phyloP scores from a whole-genome alignment of 345 rosid species.

The Brassica nigra region DNA sequence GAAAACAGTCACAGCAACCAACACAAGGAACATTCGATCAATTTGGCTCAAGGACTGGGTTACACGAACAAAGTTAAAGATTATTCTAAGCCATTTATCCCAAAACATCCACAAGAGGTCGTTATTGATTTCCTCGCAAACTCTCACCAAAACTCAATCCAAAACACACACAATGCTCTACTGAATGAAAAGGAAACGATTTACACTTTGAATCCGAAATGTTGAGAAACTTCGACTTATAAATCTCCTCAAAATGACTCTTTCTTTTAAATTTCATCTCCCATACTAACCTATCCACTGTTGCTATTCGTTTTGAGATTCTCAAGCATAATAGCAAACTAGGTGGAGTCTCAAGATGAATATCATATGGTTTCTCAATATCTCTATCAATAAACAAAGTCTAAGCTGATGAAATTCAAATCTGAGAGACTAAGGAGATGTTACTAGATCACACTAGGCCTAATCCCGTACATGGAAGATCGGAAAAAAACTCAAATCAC shows the following conservation, averaged over 20 bases:
- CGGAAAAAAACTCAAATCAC: background rate
- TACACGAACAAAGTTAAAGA: background rate
- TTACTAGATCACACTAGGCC: background rate
- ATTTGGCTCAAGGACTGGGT: background rate
- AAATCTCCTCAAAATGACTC: background rate
- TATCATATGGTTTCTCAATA: background rate
- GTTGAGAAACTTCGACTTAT: background rate
- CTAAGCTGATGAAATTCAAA: constrained; percentile 7
- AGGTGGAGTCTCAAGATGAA: background rate
- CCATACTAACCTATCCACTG: background rate
- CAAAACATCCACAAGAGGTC: constrained; percentile 4
- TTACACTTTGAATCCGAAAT: background rate
- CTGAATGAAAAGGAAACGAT: background rate
- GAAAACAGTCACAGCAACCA: constrained; percentile 14
- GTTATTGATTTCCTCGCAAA: background rate
- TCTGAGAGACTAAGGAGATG: constrained; percentile 16
- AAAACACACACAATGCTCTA: background rate
- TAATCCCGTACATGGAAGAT: background rate
- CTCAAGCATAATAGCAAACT: background rate
- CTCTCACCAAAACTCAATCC: background rate
- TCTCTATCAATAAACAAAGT: background rate
- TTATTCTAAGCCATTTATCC: background rate
- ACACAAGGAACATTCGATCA: background rate
- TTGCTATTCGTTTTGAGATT: background rate
- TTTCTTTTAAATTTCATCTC: background rate